Percentiles rank a stretch among this genome's conserved stretches.
phyloP scores from a whole-genome alignment of 352 stramenopile genomes.

The Pythium insidiosum region DNA sequence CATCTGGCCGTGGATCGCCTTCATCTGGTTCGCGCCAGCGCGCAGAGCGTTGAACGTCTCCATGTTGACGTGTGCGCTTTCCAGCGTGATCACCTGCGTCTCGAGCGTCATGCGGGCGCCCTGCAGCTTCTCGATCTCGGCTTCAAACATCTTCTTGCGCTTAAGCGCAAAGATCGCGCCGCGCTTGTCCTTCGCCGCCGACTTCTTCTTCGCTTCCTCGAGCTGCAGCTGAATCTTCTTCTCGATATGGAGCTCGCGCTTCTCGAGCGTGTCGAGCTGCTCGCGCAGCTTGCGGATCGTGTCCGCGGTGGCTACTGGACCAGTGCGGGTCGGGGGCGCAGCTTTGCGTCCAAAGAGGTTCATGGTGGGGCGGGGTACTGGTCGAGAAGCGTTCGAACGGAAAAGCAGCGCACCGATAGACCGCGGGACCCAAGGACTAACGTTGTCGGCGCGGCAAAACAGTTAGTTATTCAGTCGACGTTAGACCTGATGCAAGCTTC shows the following conservation, averaged over 20 bases:
- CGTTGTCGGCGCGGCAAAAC: too few relatives aligned
- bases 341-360: slow-evolving; percentile 84
- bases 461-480: too few relatives aligned
- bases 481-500: too few relatives aligned
- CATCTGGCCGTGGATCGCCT: slow-evolving; percentile 92
- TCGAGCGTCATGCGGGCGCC: slow-evolving; percentile 96
- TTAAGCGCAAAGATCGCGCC: slow-evolving; percentile 97
- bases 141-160: slow-evolving; percentile 98
- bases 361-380: slow-evolving; percentile 23
- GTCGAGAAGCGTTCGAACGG: background rate
- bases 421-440: too few relatives aligned
- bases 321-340: slow-evolving; percentile 36
- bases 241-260: slow-evolving; percentile 93
- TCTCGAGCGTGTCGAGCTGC: slow-evolving; percentile 88
- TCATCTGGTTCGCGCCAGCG: slow-evolving; percentile 90
- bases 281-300: slow-evolving; percentile 89
- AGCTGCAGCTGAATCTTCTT: slow-evolving; percentile 95
- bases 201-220: slow-evolving; percentile 94
- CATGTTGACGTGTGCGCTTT: slow-evolving; percentile 93
- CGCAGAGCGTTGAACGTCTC: slow-evolving; percentile 95
- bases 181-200: slow-evolving; percentile 95
- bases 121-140: slow-evolving; percentile 97
- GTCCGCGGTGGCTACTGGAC: slow-evolving; percentile 63
- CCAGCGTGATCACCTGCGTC: slow-evolving; percentile 88
- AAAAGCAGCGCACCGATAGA: too few relatives aligned